These are phyloP conservation scores for Chlamydomonas sphaeroides DNA, from an alignment of 139 green algal genomes.

Conservation along the genomic window DNA sequence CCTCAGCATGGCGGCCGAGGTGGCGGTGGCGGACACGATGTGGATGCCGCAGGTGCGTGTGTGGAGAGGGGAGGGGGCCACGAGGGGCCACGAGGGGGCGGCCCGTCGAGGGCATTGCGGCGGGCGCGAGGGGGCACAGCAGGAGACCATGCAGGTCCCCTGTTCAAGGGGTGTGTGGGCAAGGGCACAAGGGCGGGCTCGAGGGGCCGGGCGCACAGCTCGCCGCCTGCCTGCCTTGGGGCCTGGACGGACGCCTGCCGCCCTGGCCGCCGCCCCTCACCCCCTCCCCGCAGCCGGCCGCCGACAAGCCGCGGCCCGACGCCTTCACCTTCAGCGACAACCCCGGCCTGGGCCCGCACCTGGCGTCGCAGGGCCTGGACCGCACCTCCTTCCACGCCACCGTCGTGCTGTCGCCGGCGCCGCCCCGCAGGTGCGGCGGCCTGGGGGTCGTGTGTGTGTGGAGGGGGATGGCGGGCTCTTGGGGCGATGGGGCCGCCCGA, in stretches of 20 bases:
- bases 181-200: too few relatives aligned
- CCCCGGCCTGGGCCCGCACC: constrained; percentile 28
- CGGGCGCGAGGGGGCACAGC: too few relatives aligned
- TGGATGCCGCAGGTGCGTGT: constrained; percentile 24
- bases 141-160: background rate
- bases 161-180: too few relatives aligned
- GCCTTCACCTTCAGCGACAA: constrained; percentile 51
- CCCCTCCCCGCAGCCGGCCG: background rate
- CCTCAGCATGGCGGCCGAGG: constrained; percentile 52
- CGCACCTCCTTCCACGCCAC: constrained; percentile 40
- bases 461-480: too few relatives aligned
- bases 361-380: constrained; percentile 33
- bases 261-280: background rate
- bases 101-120: too few relatives aligned
- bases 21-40: constrained; percentile 47
- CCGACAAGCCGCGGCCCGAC: background rate
- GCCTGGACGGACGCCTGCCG: too few relatives aligned
- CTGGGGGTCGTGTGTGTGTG: too few relatives aligned
- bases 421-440: background rate
- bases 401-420: constrained; percentile 36
- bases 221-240: too few relatives aligned
- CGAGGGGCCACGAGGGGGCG: too few relatives aligned
- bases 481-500: too few relatives aligned
- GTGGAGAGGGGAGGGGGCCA: too few relatives aligned
- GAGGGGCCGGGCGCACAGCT: too few relatives aligned